Percentiles rank a stretch among this genome's conserved stretches.
phyloP scores from a whole-genome alignment of 108 stramenopile species.

The Cyclotella distinguenda region DNA sequence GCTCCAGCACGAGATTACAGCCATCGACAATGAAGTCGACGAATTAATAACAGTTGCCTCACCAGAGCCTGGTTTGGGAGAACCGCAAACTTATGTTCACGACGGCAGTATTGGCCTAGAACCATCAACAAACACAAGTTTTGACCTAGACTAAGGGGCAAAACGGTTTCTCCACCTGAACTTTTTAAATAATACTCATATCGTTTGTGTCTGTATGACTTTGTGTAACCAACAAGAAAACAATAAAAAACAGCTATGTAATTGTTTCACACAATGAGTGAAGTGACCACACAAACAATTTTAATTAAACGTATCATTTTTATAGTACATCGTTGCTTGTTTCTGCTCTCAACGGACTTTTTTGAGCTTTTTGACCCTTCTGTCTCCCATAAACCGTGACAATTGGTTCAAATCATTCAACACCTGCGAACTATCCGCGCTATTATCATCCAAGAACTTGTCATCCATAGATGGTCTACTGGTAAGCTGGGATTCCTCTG shows the following conservation, averaged over 20 bases:
- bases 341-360: not conserved
- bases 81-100: not conserved
- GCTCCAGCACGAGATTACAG: not conserved
- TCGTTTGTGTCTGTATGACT: too few relatives aligned
- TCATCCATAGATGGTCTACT: not conserved
- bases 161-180: not conserved
- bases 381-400: constrained; percentile 24
- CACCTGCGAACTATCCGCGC: constrained; percentile 20
- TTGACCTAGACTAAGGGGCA: constrained; percentile 13
- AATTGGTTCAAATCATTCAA: constrained; percentile 33
- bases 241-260: too few relatives aligned
- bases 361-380: constrained; percentile 23
- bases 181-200: too few relatives aligned
- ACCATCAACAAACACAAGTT: constrained; percentile 2
- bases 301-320: too few relatives aligned
- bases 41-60: not conserved
- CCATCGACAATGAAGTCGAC: not conserved
- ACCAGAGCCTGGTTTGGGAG: too few relatives aligned
- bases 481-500: not conserved
- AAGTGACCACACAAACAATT: too few relatives aligned
- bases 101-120: not conserved
- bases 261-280: too few relatives aligned
- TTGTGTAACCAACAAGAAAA: too few relatives aligned
- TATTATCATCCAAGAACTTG: constrained; percentile 3
- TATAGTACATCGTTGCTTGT: too few relatives aligned